Conservation (phyloP, 2,329 filamentous ascomycete species). For the Phaeosphaeriaceae sp. region DNA sequence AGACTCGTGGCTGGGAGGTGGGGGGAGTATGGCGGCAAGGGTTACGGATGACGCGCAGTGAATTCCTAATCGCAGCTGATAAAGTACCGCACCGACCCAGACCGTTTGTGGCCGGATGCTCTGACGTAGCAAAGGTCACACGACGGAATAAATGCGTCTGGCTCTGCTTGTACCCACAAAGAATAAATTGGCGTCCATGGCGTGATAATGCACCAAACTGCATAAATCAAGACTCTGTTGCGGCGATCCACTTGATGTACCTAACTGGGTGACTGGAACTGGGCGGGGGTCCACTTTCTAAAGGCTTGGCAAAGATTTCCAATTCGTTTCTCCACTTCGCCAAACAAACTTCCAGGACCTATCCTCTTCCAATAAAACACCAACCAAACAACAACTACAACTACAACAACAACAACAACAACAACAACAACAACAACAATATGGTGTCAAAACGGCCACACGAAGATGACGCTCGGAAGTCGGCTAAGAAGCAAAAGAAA, state of each 20-base stretch:
- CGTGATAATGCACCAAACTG: slow-evolving; percentile 10
- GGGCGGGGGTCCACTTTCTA: slow-evolving; percentile 16
- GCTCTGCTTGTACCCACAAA: slow-evolving; percentile 4
- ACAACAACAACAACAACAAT: slow-evolving; percentile 44
- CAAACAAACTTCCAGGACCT: no score
- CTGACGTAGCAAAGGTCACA: slow-evolving; percentile 30
- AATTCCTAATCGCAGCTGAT: slow-evolving; percentile 34
- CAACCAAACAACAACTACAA: not conserved
- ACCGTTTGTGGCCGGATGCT: slow-evolving; percentile 18
- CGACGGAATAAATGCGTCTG: slow-evolving; percentile 20
- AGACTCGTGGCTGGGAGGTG: slow-evolving; percentile 22
- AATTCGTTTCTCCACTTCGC: slow-evolving; percentile 8
- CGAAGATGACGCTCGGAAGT: slow-evolving; percentile 50
- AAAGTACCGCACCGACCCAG: slow-evolving; percentile 27
- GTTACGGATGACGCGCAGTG: slow-evolving; percentile 39
- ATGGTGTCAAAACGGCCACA: slow-evolving; percentile 68
- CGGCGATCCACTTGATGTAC: slow-evolving; percentile 5
- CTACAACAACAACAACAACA: slow-evolving; percentile 44
- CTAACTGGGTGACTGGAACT: slow-evolving; percentile 19
- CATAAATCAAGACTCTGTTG: slow-evolving; percentile 11
- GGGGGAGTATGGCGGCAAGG: slow-evolving; percentile 29
- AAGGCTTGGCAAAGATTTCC: slow-evolving; percentile 28
- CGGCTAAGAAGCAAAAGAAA: slow-evolving; percentile 61
- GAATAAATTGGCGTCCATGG: slow-evolving; percentile 3
- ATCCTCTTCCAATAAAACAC: slow-evolving; percentile 4